Base-by-base conservation (phyloP, 1,284 basidiomycete species). In the Cutaneotrichosporon dermatis region DNA sequence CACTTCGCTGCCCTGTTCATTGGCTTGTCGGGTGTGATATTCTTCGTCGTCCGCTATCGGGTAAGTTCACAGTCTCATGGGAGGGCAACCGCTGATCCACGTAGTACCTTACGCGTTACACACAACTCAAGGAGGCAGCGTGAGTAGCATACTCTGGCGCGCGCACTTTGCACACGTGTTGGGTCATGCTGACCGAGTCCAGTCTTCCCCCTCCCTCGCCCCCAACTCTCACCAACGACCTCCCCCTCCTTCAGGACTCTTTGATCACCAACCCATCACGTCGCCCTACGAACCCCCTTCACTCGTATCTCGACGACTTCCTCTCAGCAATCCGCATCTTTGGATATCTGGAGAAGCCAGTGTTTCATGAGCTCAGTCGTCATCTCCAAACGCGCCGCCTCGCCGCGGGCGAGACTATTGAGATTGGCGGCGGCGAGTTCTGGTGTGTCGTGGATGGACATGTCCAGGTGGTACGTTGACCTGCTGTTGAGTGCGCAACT, bases 291-390 rank as follows among this genome's bases (percentile, higher is more conserved):
- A 84, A 86, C 4, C 70, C 79, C 3, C 92, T 96, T 70, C 91
- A 94, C 73, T 93, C 94, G 70, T 96, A 96, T 71, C 82, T 97
- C 37, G 93, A 96, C 73, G 94, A 97, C 70, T 96, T 97, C 72
- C 77, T 97, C 49, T 88, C 93, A 66, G 93, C 93, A 4, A 90
- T 97, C 59, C 84, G 92, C 56, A 90, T 97, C 9, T 97, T 97
- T 71, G 94, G 93, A 25, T 97, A 95, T 74, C 82, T 96, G 36
- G 92, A 96, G 79, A 94, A 93, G 77, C 92, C 92, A 0, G 92
- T 92, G 63, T 97, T 97, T 74, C 92, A 96, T 71, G 93, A 97
- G 78, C 84, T 97, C 43, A 92, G 92, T 1, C 83, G 93, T 54
- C 92, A 96, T 78, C 79, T 97, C 15, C 93, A 96, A 75, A 97